Base-by-base conservation (phyloP, 306 rosid genomes). In the Prunus armeniaca region DNA sequence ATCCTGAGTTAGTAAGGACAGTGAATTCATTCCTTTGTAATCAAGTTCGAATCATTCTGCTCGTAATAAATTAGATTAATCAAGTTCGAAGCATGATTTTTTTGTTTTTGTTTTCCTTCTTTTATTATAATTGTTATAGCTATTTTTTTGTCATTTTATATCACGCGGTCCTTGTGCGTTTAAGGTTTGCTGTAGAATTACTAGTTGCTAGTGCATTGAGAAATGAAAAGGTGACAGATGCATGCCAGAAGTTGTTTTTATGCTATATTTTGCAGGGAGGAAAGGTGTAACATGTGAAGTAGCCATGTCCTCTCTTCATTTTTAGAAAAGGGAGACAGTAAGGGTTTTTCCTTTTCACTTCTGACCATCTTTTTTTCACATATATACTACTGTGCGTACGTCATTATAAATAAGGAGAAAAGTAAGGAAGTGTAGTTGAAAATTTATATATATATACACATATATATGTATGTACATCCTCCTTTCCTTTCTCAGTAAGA, bases 261-360 rank as follows among this genome's bases (percentile, higher is more conserved):
- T 72, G 81, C 82, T 64, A 69, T 43, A 30, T 22, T 6, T 14
- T 65, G 25, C 38, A 43, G 43, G 0, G 22, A 30, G 46, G 67
- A 41, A 24, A 20, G 65, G 25, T 24, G 60, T 27, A 73, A 69
- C 83, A 77, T 80, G 87, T 83, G 86, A 80, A 54, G 43, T 45
- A 30, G 41, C 34, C 9, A 41, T 79, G 79, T 73, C 76, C 27
- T 80, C 57, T 58, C 12, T 24, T 34, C 54, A 25, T 25, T 10
- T 47, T 27, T 46, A 49, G 68, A 25, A 22, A 72, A 46, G 10
- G 18, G 41, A 72, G 28, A 8, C 41, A 24, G 56, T 41, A 72
- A 55, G 8, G 3, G 3, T 54, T 19, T 28, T 24, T 9, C 18
- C 34, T 6, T 28, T 18, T 50, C 28, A 47, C 3, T 1, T n/a